Evolutionary conservation across 169 alveolate genomes (phyloP).

Genomic region (Eimeria falciformis): DNA sequence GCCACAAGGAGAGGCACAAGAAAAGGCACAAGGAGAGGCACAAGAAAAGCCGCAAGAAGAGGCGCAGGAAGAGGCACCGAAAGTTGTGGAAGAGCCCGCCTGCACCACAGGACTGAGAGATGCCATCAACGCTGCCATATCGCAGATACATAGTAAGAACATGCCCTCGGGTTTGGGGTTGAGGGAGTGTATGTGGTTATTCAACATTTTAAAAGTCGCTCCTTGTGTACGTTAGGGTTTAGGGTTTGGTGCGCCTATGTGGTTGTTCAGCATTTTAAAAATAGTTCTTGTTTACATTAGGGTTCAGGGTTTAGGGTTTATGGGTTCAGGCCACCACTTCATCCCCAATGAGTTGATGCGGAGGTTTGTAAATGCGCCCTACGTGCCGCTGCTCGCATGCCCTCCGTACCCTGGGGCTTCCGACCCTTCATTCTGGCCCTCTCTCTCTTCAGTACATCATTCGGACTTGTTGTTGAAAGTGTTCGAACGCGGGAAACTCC

Average conservation of each 20-base stretch:
- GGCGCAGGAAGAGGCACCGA: neutral
- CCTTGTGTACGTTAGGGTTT: constrained; percentile 32
- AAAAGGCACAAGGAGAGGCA: neutral
- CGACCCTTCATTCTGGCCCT: constrained; percentile 17
- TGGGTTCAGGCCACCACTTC: constrained; percentile 3
- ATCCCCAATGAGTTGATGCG: constrained; percentile 8
- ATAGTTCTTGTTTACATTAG: too few relatives aligned
- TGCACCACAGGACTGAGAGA: constrained; percentile 64
- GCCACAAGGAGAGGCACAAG: too few relatives aligned
- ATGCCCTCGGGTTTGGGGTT: constrained; percentile 42
- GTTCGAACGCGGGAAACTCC: neutral
- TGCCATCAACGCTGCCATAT: constrained; percentile 62
- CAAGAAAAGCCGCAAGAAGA: constrained; percentile 9
- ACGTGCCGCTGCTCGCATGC: constrained; percentile 58
- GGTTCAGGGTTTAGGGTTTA: constrained; percentile 43
- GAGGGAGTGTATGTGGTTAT: too few relatives aligned
- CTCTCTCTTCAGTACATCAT: neutral
- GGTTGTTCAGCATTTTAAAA: neutral
- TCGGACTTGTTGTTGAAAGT: constrained; percentile 58
- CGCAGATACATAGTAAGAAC: constrained; percentile 2
- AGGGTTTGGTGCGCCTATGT: neutral
- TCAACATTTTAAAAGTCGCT: too few relatives aligned
- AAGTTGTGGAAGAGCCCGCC: neutral
- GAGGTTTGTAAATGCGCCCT: constrained; percentile 14
- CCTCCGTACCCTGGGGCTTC: neutral